Base-by-base conservation (phyloP, 2,329 filamentous ascomycete genomes). In the Ophiosphaerella herpotricha region DNA sequence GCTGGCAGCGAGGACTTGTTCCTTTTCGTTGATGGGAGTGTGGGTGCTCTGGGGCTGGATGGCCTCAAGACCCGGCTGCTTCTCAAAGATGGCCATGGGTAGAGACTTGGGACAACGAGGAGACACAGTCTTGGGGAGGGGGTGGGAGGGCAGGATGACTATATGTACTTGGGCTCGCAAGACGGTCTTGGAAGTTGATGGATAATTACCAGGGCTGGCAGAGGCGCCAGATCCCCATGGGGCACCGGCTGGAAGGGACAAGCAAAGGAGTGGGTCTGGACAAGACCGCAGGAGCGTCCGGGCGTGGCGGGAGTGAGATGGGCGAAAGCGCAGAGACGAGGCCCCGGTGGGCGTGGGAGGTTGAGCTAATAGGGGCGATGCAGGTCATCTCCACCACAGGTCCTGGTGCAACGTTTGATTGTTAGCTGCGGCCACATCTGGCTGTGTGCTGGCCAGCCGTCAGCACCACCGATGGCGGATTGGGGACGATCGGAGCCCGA, bases 181-280 rank as follows among this genome's bases (percentile, higher is more conserved):
- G 50, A 43, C 46, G 32, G 41, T 42, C 33, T 31, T 38, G 16
- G 50, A 45, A 42, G 32, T 42, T 42, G 46, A 49, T 54, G 50
- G 51, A 47, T 42, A 41, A 48, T 46, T 50, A 57, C 62, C 46
- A 52, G 61, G 62, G 45, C 56, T 35, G 38, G 43, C 58, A 61
- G 57, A 47, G 55, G 50, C 42, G 37, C 46, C 56, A 50, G 52
- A 58, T 61, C 67, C 68, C 70, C 68, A 66, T 70, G 68, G 69
- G 68, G 60, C 62, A 29, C 26, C 26, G 66, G 68, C 67, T 66
- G 60, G 60, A 70, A 52, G 67, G 63, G 58, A 63, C 58, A 52
- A 56, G 57, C 51, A 23, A 23, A 40, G 37, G 40, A 55, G 60
- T 61, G 59, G 60, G 61, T 60, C 57, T 50, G 37, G 39, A 57